A percentile compares a stretch with the other conserved stretches of the same genome.
These are phyloP conservation scores for Globisporangium iwayamae DNA, from an alignment of 352 stramenopile species.

Conservation along the genomic window DNA sequence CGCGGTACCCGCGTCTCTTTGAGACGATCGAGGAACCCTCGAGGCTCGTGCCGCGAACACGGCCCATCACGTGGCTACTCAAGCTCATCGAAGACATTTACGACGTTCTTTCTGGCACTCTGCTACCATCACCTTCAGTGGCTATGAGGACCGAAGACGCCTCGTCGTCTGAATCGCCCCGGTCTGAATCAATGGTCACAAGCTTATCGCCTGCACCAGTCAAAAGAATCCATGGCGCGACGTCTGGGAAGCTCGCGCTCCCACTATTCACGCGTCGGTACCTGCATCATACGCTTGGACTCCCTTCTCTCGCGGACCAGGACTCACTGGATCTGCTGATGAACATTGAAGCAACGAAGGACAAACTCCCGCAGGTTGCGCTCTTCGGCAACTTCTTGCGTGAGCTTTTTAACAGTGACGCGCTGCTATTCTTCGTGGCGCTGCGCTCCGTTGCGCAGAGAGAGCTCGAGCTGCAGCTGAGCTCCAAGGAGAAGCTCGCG, in stretches of 20 bases:
- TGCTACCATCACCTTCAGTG: constrained; percentile 11
- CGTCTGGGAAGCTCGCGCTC: constrained; percentile 36
- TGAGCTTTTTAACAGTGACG: constrained; percentile 66
- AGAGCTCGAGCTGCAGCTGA: constrained; percentile 51
- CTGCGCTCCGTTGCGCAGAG: constrained; percentile 41
- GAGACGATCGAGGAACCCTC: constrained; percentile 23
- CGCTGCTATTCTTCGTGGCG: constrained; percentile 59
- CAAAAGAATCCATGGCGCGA: background rate
- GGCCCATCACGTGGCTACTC: constrained; percentile 62
- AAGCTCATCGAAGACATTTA: constrained; percentile 65
- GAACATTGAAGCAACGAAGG: constrained; percentile 49
- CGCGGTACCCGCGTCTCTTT: constrained; percentile 53
- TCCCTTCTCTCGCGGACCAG: constrained; percentile 58
- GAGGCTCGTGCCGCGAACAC: constrained; percentile 27
- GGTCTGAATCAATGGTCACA: background rate
- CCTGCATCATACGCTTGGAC: constrained; percentile 46
- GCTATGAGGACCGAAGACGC: background rate
- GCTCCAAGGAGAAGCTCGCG: constrained; percentile 55
- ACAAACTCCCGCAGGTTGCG: constrained; percentile 42
- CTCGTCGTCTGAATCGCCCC: background rate
- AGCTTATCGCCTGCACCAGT: background rate
- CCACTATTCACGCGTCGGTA: constrained; percentile 53
- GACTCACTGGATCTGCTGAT: constrained; percentile 70
- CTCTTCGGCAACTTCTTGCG: constrained; percentile 65
- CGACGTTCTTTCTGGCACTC: constrained; percentile 34